Evolutionary conservation across 2,329 filamentous ascomycete genomes (phyloP).

Genomic region (Decorospora gaudefroyi): DNA sequence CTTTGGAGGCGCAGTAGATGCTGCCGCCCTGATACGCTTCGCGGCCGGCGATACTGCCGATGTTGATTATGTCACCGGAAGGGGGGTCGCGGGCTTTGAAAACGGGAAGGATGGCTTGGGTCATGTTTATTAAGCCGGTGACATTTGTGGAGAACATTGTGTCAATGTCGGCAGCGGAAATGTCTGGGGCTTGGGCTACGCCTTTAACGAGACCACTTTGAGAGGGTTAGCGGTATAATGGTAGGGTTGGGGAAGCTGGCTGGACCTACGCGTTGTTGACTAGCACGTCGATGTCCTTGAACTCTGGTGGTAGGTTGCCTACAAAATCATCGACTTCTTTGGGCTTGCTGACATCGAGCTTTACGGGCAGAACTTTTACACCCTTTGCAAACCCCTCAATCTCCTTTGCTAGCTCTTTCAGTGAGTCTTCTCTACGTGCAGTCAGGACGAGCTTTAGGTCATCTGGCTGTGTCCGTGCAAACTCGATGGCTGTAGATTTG

Average conservation of each 20-base stretch:
- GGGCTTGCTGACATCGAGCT: slow-evolving; percentile 84
- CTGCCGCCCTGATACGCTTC: slow-evolving; percentile 83
- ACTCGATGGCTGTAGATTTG: slow-evolving; percentile 80
- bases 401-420: slow-evolving; percentile 75
- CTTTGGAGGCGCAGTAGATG: slow-evolving; percentile 94
- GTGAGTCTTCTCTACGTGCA: slow-evolving; percentile 78
- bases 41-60: slow-evolving; percentile 88
- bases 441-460: slow-evolving; percentile 84
- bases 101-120: slow-evolving; percentile 82
- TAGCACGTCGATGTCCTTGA: slow-evolving; percentile 80
- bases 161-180: slow-evolving; percentile 78
- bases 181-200: slow-evolving; percentile 81
- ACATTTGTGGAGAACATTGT: slow-evolving; percentile 94
- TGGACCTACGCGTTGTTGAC: slow-evolving; percentile 64
- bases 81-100: slow-evolving; percentile 64
- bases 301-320: slow-evolving; percentile 74
- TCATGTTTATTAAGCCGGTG: slow-evolving; percentile 93
- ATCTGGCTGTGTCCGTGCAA: slow-evolving; percentile 80
- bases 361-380: slow-evolving; percentile 76
- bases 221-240: not conserved
- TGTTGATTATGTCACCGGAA: slow-evolving; percentile 90
- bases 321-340: slow-evolving; percentile 76
- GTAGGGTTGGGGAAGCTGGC: no score
- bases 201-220: slow-evolving; percentile 83
- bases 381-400: slow-evolving; percentile 75